Percentiles rank a stretch among this genome's conserved stretches.
Evolutionary conservation across 192 early-diverging fungal genomes (phyloP).

Genomic region (Tieghemiomyces parasiticus): DNA sequence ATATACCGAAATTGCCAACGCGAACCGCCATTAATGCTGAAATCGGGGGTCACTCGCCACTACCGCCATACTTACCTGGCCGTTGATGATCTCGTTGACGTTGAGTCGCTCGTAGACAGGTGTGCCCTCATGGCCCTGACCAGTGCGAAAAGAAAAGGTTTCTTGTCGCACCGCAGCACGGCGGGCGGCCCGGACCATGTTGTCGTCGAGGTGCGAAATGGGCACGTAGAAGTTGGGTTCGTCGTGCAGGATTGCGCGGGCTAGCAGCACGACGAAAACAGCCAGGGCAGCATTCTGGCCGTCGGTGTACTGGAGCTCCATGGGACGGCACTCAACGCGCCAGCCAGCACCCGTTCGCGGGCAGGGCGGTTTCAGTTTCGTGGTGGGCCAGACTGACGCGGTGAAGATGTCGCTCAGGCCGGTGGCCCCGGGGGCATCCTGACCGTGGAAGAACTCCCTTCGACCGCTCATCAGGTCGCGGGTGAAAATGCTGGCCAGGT

Average conservation of each 20-base stretch:
- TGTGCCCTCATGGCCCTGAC: slow-evolving; percentile 23
- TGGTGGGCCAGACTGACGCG: slow-evolving; percentile 81
- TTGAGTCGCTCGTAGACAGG: slow-evolving; percentile 38
- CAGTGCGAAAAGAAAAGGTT: slow-evolving; percentile 65
- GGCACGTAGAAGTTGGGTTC: slow-evolving; percentile 70
- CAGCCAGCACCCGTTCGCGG: slow-evolving; percentile 51
- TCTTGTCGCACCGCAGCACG: slow-evolving; percentile 51
- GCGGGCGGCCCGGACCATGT: slow-evolving; percentile 58
- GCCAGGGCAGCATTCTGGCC: slow-evolving; percentile 78
- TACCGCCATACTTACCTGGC: slow-evolving; percentile 24
- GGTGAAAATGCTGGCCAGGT: slow-evolving; percentile 75
- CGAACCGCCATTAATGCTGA: not conserved
- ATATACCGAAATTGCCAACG: no score
- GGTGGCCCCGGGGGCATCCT: slow-evolving; percentile 24
- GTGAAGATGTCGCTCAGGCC: slow-evolving; percentile 48
- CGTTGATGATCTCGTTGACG: slow-evolving; percentile 69
- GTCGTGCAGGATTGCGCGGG: slow-evolving; percentile 55
- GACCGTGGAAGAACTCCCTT: not conserved
- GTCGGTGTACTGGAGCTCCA: slow-evolving; percentile 78
- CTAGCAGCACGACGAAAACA: slow-evolving; percentile 69
- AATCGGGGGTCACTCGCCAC: no score
- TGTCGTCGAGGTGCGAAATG: slow-evolving; percentile 70
- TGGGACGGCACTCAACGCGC: slow-evolving; percentile 78
- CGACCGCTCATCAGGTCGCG: slow-evolving; percentile 48
- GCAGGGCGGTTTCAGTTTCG: slow-evolving; percentile 80